These are phyloP conservation scores for Ilex paraguariensis DNA, from an alignment of 305 asterid species.

Conservation along the genomic window DNA sequence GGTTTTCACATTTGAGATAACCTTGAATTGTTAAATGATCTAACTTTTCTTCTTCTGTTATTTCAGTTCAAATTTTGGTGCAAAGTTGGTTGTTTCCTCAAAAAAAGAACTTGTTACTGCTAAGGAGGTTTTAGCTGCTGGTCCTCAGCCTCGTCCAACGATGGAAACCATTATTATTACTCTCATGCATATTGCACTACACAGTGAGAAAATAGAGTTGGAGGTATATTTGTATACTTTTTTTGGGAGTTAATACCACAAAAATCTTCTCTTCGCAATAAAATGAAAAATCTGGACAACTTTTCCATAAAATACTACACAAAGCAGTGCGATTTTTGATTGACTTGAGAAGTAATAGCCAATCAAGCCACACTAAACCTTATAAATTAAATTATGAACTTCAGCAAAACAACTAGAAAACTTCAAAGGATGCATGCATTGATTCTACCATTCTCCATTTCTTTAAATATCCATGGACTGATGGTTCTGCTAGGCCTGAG, in stretches of 20 bases:
- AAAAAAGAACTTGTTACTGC: slow-evolving; percentile 58
- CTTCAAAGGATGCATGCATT: no score
- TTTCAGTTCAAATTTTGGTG: slow-evolving; percentile 79
- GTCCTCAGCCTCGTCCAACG: slow-evolving; percentile 62
- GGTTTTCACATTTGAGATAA: no score
- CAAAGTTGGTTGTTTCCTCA: slow-evolving; percentile 61
- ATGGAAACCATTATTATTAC: slow-evolving; percentile 82
- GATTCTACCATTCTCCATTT: no score
- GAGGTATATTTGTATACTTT: slow-evolving; percentile 47
- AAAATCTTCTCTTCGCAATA: no score
- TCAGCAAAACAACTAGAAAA: no score
- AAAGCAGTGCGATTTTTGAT: no score
- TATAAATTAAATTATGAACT: no score
- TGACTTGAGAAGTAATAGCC: no score
- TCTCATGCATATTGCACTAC: slow-evolving; percentile 77
- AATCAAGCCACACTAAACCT: no score
- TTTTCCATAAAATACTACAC: background rate
- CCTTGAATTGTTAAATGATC: no score
- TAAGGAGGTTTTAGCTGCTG: slow-evolving; percentile 72
- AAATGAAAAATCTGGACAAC: slow-evolving; percentile 12
- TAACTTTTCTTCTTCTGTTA: slow-evolving; percentile 13
- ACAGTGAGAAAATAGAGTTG: slow-evolving; percentile 85
- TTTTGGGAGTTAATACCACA: background rate
- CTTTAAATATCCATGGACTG: no score
- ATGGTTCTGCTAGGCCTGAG: no score